Evolutionary conservation across 768 basidiomycete genomes (phyloP).

Genomic region (Tephrocybe sp.): DNA sequence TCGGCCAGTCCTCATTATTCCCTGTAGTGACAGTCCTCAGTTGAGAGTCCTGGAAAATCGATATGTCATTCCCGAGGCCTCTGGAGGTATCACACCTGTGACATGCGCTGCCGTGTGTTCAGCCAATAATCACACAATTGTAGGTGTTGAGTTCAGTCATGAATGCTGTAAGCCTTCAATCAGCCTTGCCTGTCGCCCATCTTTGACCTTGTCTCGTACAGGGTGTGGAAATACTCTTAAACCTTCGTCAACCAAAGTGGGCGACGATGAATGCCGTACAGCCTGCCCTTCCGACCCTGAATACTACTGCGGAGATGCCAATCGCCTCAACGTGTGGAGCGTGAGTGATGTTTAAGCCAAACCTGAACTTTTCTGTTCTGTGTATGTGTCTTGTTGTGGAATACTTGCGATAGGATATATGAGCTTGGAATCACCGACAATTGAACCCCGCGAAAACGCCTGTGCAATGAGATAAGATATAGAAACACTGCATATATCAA

Average conservation of each 20-base stretch:
- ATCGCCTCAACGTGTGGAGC: constrained; percentile 1
- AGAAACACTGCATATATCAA: no score
- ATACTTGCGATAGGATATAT: no score
- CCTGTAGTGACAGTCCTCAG: not conserved
- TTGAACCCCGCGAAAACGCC: no score
- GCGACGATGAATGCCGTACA: not conserved
- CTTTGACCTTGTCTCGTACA: not conserved
- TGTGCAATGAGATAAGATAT: no score
- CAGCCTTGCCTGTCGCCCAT: not conserved
- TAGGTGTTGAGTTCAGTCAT: not conserved
- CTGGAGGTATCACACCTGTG: not conserved
- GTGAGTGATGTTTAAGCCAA: not conserved
- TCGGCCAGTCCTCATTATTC: no score
- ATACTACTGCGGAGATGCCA: not conserved
- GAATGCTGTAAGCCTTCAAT: not conserved
- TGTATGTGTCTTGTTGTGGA: no score
- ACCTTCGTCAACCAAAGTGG: not conserved
- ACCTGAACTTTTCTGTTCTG: no score
- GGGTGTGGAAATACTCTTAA: not conserved
- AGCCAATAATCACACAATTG: not conserved
- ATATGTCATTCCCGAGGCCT: not conserved
- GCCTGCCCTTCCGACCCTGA: not conserved
- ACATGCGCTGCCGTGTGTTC: not conserved
- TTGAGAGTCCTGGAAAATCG: not conserved
- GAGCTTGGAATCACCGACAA: no score